phyloP scores from a whole-genome alignment of 169 alveolate species.

The Cryptosporidium viatorum region DNA sequence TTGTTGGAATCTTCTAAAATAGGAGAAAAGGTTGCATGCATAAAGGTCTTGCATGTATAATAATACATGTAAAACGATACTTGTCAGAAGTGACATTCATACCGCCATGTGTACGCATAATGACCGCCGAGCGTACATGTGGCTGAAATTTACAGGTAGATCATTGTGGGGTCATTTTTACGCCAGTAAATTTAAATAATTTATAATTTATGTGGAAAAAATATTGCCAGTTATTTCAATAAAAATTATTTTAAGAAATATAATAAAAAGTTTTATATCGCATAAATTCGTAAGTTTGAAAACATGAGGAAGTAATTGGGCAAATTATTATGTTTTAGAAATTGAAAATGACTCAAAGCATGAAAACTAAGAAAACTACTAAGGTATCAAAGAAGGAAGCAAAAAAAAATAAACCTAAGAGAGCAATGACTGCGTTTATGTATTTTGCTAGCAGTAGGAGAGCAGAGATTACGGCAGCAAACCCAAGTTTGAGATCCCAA shows the following conservation, averaged over 20 bases:
- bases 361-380: constrained; percentile 35
- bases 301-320: not conserved
- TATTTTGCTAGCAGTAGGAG: constrained; percentile 90
- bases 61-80: constrained; percentile 49
- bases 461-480: constrained; percentile 83
- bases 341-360: constrained; percentile 30
- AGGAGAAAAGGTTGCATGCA: not conserved
- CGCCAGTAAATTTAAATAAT: constrained; percentile 59
- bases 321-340: not conserved
- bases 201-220: constrained; percentile 30
- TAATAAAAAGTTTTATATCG: constrained; percentile 3
- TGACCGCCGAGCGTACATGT: constrained; percentile 74
- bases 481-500: constrained; percentile 88
- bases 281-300: constrained; percentile 12
- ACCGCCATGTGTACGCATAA: constrained; percentile 32
- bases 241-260: not conserved
- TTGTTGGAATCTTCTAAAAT: not conserved
- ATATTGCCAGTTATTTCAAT: constrained; percentile 15
- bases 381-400: constrained; percentile 80
- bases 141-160: constrained; percentile 73
- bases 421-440: constrained; percentile 90
- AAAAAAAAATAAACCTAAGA: constrained; percentile 91
- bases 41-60: not conserved
- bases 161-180: constrained; percentile 73
- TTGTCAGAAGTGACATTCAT: not conserved